Percentiles rank a stretch among this genome's conserved stretches.
phyloP scores from a whole-genome alignment of 306 rosid genomes.

The Vigna angularis region DNA sequence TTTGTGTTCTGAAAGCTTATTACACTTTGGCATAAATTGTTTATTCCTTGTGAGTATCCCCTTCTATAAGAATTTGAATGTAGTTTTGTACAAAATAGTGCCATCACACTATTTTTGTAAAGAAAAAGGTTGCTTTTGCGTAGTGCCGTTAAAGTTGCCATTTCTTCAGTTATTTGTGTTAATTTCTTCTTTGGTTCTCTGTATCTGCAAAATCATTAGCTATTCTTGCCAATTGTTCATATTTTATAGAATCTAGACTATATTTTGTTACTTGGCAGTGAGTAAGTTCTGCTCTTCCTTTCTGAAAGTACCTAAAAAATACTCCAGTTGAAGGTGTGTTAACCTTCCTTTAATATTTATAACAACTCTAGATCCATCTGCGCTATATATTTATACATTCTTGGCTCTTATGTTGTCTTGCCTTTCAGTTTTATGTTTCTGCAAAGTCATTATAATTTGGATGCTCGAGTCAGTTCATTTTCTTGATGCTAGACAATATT shows the following conservation, averaged over 20 bases:
- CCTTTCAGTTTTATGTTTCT: background rate
- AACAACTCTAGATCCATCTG: conserved; percentile 17
- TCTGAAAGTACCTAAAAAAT: conserved; percentile 8
- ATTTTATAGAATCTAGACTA: conserved; percentile 6
- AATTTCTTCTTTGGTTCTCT: conserved; percentile 5
- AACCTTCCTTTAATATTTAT: conserved; percentile 21
- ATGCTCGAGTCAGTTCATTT: background rate
- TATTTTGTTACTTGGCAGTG: background rate
- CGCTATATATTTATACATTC: conserved; percentile 2
- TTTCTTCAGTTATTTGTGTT: conserved; percentile 8
- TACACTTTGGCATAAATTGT: conserved; percentile 22
- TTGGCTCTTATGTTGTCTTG: conserved; percentile 42
- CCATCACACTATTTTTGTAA: conserved; percentile 8
- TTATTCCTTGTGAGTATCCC: conserved; percentile 29
- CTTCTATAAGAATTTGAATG: conserved; percentile 6
- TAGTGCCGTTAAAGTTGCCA: background rate
- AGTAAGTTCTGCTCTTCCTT: conserved; percentile 37
- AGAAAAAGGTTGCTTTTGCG: background rate
- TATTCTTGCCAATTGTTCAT: conserved; percentile 20
- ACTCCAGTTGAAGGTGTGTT: background rate
- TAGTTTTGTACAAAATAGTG: background rate
- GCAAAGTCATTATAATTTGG: background rate
- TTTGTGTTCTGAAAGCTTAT: conserved; percentile 24
- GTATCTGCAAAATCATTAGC: conserved; percentile 2
- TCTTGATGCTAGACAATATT: background rate